Evolutionary conservation across 805 yeast species (phyloP), one percentile per base, ranked within the genome.

Genomic region (Saturnispora saitoi): DNA sequence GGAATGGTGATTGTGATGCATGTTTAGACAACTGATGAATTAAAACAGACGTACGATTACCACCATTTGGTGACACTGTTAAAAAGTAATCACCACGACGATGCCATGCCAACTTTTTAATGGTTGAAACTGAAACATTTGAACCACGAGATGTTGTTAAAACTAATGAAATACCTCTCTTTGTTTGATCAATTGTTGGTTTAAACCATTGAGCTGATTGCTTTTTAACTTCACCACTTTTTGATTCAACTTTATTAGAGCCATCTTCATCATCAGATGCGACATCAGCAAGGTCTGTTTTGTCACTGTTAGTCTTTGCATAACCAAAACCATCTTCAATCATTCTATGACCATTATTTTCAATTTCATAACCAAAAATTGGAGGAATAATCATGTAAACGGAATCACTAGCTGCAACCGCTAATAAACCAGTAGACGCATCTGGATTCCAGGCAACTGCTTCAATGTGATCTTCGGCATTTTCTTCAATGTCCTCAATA

Each of bases 41-140:
- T 52, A 93, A 73, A 37, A 93, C 96, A 6, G 98, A 83, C 10
- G 90, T 77, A 34, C 58, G 59, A 62, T 88, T 81, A 48, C 86
- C 87, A 45, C 88, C 84, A 46, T 87, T 93, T 46, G 98, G 97
- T n/a, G 95, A 81, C n/a, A 88, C 95, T 4, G 95, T 82, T 54
- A 91, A 95, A 58, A 93, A 86, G 64, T 93, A 93, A 70, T 93
- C 99, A 59, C 99, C 99, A 62, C 86, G 85, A 65, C 96, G 77
- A 67, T 93, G 99, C 99, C 99, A 93, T 56, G 95, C 78, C 20
- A 93, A 56, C 61, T 81, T 83, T 67, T 87, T 89, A 53, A 91
- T 78, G 0, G 86, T 76, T 53, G 80, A 76, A 15, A 70, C 65
- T 53, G 84, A 73, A 15, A 63, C 50, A 10, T 56, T 54, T n/a